phyloP scores from a whole-genome alignment of 139 green algal genomes.

The Nannochloris sp. region DNA sequence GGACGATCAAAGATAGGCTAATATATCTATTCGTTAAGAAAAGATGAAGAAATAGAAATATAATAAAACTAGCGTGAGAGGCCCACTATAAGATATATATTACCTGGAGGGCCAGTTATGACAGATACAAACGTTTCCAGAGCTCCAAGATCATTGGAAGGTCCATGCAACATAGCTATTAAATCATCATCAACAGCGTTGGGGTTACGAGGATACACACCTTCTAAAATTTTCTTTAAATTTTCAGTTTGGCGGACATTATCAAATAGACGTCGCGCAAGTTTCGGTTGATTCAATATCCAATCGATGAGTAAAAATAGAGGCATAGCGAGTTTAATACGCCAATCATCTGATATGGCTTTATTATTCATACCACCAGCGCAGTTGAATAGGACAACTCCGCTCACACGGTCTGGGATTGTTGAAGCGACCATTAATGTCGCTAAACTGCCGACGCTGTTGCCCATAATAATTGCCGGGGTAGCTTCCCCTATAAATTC shows the following conservation, averaged over 20 bases:
- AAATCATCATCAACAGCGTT: slow-evolving; percentile 79
- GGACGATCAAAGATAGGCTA: too few relatives aligned
- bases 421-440: slow-evolving; percentile 17
- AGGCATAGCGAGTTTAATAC: slow-evolving; percentile 68
- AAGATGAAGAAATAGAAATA: too few relatives aligned
- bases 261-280: slow-evolving; percentile 69
- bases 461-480: background rate
- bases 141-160: slow-evolving; percentile 54
- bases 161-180: slow-evolving; percentile 60
- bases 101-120: slow-evolving; percentile 55
- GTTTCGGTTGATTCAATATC: slow-evolving; percentile 56
- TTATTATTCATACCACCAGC: slow-evolving; percentile 90
- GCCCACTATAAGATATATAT: too few relatives aligned
- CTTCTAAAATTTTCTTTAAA: slow-evolving; percentile 44
- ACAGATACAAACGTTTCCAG: slow-evolving; percentile 83
- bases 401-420: slow-evolving; percentile 18
- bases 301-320: slow-evolving; percentile 83
- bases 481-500: background rate
- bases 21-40: too few relatives aligned
- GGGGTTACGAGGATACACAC: slow-evolving; percentile 59
- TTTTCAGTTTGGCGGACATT: slow-evolving; percentile 49
- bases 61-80: background rate
- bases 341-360: slow-evolving; percentile 62
- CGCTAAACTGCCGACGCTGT: slow-evolving; percentile 14
- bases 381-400: slow-evolving; percentile 74